A percentile compares a stretch with the other conserved stretches of the same genome.
phyloP scores from a whole-genome alignment of 75 land plant species.

The Pinus albicaulis region DNA sequence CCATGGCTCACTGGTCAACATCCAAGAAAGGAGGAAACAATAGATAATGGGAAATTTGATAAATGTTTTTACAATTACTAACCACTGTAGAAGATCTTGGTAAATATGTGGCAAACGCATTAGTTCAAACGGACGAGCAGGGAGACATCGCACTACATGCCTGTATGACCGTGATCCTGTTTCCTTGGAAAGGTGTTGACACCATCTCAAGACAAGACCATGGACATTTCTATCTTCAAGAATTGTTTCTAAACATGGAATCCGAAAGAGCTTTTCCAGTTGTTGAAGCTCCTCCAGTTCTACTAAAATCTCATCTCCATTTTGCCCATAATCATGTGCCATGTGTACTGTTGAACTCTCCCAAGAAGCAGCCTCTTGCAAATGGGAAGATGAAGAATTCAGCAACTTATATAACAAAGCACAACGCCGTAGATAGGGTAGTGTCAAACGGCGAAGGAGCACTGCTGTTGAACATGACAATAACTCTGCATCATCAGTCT shows the following conservation, averaged over 20 bases:
- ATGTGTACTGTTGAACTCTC: conserved; percentile 14
- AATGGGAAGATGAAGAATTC: conserved; percentile 38
- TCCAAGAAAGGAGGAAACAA: neutral
- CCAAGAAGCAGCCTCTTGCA: conserved; percentile 24
- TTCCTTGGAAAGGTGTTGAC: conserved; percentile 47
- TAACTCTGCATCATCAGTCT: conserved; percentile 34
- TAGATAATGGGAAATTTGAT: neutral
- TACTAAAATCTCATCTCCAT: neutral
- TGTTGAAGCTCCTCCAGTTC: conserved; percentile 55
- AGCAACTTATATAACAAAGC: conserved; percentile 68
- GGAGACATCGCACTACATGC: conserved; percentile 28
- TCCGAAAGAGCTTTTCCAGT: conserved; percentile 62
- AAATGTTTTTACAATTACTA: conserved; percentile 1
- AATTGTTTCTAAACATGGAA: conserved; percentile 54
- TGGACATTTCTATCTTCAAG: conserved; percentile 49
- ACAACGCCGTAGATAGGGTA: conserved; percentile 86
- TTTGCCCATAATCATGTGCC: conserved; percentile 15
- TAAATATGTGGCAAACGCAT: conserved; percentile 81
- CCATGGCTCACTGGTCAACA: neutral
- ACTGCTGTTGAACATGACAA: conserved; percentile 29
- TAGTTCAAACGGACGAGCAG: conserved; percentile 79
- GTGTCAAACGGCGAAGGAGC: conserved; percentile 54
- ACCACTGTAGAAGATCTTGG: conserved; percentile 90
- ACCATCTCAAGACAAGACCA: conserved; percentile 57
- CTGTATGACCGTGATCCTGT: conserved; percentile 24